Percentiles rank a stretch among this genome's conserved stretches.
phyloP scores from a whole-genome alignment of 176 grass and related monocot species.

The Hyparrhenia diplandra region DNA sequence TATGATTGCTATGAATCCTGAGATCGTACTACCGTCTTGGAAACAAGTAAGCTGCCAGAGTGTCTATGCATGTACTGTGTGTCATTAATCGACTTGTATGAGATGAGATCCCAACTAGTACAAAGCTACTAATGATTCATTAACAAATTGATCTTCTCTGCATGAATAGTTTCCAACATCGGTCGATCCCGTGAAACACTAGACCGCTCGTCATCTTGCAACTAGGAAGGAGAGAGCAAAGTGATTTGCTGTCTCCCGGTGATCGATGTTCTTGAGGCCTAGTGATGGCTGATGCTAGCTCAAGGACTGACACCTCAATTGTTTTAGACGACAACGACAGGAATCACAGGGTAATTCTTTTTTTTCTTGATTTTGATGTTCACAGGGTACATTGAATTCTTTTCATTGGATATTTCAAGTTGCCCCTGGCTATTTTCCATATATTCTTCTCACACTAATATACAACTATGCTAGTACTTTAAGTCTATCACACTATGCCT shows the following conservation, averaged over 20 bases:
- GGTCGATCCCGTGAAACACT: neutral
- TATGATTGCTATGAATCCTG: slow-evolving; percentile 6
- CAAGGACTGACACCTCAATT: slow-evolving; percentile 65
- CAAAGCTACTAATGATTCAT: neutral
- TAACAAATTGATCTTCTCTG: neutral
- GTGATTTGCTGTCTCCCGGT: slow-evolving; percentile 30
- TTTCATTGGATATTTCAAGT: neutral
- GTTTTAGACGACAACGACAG: slow-evolving; percentile 61
- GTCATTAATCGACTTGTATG: neutral
- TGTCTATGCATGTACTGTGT: neutral
- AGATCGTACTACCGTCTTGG: neutral
- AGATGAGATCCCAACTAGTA: neutral
- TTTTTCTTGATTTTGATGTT: neutral
- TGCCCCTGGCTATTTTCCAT: neutral
- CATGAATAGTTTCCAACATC: neutral
- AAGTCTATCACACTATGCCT: neutral
- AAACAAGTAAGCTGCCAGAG: slow-evolving; percentile 7
- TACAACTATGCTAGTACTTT: neutral
- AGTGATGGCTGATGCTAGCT: slow-evolving; percentile 68
- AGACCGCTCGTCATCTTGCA: neutral
- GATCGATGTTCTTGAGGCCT: slow-evolving; percentile 6
- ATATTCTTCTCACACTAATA: neutral
- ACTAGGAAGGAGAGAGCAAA: slow-evolving; percentile 30
- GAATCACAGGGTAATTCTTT: slow-evolving; percentile 41
- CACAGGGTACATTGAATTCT: neutral